Evolutionary conservation across 768 basidiomycete genomes (phyloP), one percentile per base, ranked within the genome.

Genomic region (Auricularia cornea): DNA sequence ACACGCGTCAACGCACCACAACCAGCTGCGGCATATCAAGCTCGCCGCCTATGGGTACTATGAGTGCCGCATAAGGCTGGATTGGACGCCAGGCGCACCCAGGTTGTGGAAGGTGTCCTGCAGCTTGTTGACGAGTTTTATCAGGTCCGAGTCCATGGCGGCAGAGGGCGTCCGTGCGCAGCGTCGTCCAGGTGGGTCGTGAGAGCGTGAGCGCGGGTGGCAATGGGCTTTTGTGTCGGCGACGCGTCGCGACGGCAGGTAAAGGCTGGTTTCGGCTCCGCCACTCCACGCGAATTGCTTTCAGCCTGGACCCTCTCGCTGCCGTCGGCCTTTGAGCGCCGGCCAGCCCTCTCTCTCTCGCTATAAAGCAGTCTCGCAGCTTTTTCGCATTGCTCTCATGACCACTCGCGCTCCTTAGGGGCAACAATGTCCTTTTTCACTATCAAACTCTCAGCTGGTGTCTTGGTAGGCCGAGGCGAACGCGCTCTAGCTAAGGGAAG

Each of bases 51-150:
- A 60, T 29, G 59, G 16, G 26, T 63, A 32, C 44, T 23, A 30
- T 52, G 60, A 18, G 64, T 57, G 68, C 62, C 33, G 11, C n/a
- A 60, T 20, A 14, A 3, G 23, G 20, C 11, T 60, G 40, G 23
- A 51, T 28, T 23, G 59, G 30, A 61, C 26, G 18, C 16, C 28
- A 60, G 59, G 78, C 88, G 68, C 68, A 91, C 91, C 92, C 60
- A 94, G 83, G 70, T 93, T 92, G 75, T 80, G 84, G 77, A 94
- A 94, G 63, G 92, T 94, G 70, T 94, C 92, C 77, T 98, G 94
- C 62, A 98, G 87, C 78, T 88, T 90, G 80, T 97, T 97, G 52
- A 98, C 95, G 16, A 96, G 84, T 70, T 88, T 88, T 67, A 98
- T 98, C 66, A 98, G 86, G 73, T 96, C 92, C 48, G 89, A 85